phyloP scores from a whole-genome alignment of 306 rosid genomes.

The Trichosanthes truncata region DNA sequence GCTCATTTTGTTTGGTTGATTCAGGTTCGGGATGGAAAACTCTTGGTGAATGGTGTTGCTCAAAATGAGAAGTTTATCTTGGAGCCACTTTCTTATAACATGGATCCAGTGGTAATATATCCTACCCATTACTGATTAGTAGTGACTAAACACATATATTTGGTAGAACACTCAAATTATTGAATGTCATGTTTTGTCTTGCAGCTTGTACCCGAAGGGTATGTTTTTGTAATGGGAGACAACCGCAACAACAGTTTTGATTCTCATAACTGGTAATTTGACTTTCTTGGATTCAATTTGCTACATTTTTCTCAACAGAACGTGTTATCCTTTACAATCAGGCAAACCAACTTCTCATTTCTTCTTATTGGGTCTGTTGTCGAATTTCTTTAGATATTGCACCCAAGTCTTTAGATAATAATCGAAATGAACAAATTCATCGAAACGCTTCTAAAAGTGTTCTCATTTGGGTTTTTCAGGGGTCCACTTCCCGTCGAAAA shows the following conservation, averaged over 20 bases:
- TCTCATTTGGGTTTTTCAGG: constrained; percentile 34
- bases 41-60: constrained; percentile 59
- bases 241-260: constrained; percentile 91
- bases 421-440: not conserved
- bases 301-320: not conserved
- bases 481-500: constrained; percentile 90
- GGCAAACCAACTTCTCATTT: not conserved
- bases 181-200: not conserved
- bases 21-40: constrained; percentile 71
- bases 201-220: constrained; percentile 90
- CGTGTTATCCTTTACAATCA: not conserved
- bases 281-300: not conserved
- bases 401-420: too few relatives aligned
- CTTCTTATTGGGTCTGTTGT: constrained; percentile 2
- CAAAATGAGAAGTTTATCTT: constrained; percentile 58
- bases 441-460: not conserved
- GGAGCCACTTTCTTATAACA: constrained; percentile 77
- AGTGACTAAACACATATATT: not conserved
- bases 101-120: constrained; percentile 53
- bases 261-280: constrained; percentile 81
- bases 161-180: not conserved
- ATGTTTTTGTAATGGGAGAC: constrained; percentile 94
- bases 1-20: not conserved
- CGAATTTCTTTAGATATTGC: constrained; percentile 13
- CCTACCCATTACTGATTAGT: not conserved